Base-by-base conservation (phyloP, 352 stramenopile species). In the Plasmopara muralis region DNA sequence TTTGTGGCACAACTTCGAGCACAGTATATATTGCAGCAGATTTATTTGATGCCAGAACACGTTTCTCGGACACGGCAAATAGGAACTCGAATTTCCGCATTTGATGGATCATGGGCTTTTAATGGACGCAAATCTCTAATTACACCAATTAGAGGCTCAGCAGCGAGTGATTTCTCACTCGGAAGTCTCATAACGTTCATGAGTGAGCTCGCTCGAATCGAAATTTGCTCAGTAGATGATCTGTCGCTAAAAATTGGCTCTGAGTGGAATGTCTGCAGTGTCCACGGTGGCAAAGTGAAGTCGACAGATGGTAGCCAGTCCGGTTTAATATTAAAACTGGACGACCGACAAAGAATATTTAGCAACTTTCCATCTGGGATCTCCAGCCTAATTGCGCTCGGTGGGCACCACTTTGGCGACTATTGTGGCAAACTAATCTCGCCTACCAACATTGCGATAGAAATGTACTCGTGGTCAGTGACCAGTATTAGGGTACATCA, bases 361-460 rank as follows among this genome's bases (percentile, higher is more conserved):
- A 61, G 57, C 35, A 62, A 53, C 16, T 77, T 81, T 25, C 70
- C 70, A 1, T 81, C 68, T 35, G 73, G 73, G 33, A 31, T 75
- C 16, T 70, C 70, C 2, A 77, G 55, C 25, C 70, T 58, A 15
- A 53, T 74, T 37, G 34, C 56, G 16, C 53, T 76, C n/a, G 62
- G 64, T 18, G 56, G 46, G 3, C 52, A 70, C 15, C 50, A 40
- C 25, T 76, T 69, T 43, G 71, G 71, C 20, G 71, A 85, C 47
- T 85, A 85, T 46, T 53, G 66, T 20, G 72, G 66, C 0, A 64
- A 78, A 16, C 10, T 72, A 14, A 47, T 68, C 18, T 58, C 56
- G 2, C 45, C 45, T 6, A 66, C 20, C 37, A 56, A 47, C 43
- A 64, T 81, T 46, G 53, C 68, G 28, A 49, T 77, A 35, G 71